phyloP scores from a whole-genome alignment of 2,329 filamentous ascomycete species.

The Xylaria sp. region DNA sequence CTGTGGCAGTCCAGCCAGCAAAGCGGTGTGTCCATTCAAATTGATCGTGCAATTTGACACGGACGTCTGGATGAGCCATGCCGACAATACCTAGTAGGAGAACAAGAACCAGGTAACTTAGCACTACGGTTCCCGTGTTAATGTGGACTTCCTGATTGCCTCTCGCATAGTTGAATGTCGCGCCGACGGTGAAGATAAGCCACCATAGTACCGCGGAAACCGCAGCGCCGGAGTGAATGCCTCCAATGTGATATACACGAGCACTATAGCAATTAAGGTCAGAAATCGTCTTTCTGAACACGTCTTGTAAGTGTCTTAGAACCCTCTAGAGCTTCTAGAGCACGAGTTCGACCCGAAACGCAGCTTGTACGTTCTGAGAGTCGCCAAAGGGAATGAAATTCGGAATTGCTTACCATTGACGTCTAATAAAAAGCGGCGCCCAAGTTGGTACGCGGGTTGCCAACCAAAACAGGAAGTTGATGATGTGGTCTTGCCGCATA shows the following conservation, averaged over 20 bases:
- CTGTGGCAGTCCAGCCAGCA: constrained; percentile 75
- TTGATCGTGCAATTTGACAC: constrained; percentile 48
- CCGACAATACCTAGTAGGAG: constrained; percentile 37
- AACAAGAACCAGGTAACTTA: constrained; percentile 40
- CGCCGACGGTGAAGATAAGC: constrained; percentile 50
- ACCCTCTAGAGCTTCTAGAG: neutral
- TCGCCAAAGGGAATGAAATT: neutral
- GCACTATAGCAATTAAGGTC: constrained; percentile 43
- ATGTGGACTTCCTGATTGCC: constrained; percentile 34
- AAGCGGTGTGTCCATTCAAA: constrained; percentile 80
- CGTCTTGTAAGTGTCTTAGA: neutral
- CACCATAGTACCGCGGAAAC: constrained; percentile 59
- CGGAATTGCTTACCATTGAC: constrained; percentile 48
- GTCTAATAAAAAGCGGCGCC: constrained; percentile 60
- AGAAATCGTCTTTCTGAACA: neutral
- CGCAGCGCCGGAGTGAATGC: constrained; percentile 63
- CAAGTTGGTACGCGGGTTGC: constrained; percentile 59
- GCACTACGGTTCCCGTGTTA: constrained; percentile 36
- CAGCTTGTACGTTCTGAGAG: neutral
- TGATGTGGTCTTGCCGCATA: constrained; percentile 64
- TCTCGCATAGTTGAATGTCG: constrained; percentile 50
- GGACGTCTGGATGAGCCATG: constrained; percentile 42
- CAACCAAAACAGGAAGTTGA: constrained; percentile 62
- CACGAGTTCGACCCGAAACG: neutral
- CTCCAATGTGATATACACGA: constrained; percentile 65